These are phyloP conservation scores for Crucibulum laeve DNA, from an alignment of 768 basidiomycete species.

Conservation along the genomic window DNA sequence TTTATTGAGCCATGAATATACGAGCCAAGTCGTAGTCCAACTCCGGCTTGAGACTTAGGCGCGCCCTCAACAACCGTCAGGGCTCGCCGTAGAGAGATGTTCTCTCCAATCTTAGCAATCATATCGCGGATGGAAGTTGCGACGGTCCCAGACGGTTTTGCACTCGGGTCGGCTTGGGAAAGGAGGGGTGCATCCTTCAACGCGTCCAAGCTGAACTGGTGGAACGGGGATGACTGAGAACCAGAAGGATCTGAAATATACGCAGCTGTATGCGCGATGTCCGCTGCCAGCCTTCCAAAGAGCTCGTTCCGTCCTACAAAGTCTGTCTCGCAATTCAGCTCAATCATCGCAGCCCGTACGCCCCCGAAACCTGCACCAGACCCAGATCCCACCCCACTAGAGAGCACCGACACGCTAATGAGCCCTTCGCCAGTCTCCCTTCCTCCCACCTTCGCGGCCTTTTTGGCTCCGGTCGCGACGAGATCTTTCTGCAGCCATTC, in stretches of 20 bases:
- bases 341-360: conserved; percentile 80
- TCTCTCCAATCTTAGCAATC: conserved; percentile 78
- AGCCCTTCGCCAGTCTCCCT: conserved; percentile 75
- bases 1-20: conserved; percentile 60
- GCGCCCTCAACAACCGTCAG: conserved; percentile 34
- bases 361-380: conserved; percentile 32
- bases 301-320: conserved; percentile 87
- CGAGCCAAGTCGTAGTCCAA: conserved; percentile 40
- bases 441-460: conserved; percentile 80
- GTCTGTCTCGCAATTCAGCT: conserved; percentile 96
- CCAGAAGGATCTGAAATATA: conserved; percentile 49
- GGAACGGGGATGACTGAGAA: conserved; percentile 36
- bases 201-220: conserved; percentile 44
- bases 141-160: conserved; percentile 43
- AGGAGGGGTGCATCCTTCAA: conserved; percentile 67
- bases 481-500: conserved; percentile 81
- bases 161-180: conserved; percentile 27
- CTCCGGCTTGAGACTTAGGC: conserved; percentile 31
- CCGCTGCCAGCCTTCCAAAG: conserved; percentile 70
- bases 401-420: conserved; percentile 71
- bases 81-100: conserved; percentile 66
- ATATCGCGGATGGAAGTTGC: conserved; percentile 60
- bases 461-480: conserved; percentile 63
- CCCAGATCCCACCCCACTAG: conserved; percentile 46
- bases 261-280: conserved; percentile 83